Percentiles rank a stretch among this genome's conserved stretches.
phyloP scores from a whole-genome alignment of 768 basidiomycete species.

The Cyclocybe cylindracea region DNA sequence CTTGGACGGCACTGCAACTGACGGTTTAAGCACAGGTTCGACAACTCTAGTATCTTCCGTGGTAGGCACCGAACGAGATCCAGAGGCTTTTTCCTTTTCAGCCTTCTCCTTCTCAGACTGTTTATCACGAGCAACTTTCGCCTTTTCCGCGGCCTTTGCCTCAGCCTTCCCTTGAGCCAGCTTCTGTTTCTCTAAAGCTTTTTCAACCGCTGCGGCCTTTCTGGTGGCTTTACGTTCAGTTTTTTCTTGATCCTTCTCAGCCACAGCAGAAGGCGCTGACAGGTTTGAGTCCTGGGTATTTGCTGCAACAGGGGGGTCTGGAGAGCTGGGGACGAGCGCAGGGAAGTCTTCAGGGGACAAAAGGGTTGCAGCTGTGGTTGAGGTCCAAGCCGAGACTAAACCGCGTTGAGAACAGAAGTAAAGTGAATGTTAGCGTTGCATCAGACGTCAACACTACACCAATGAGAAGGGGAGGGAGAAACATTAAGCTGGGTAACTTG shows the following conservation, averaged over 20 bases:
- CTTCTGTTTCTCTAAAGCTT: constrained; percentile 61
- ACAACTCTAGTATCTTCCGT: background rate
- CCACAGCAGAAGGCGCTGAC: constrained; percentile 29
- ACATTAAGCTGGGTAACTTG: constrained; percentile 22
- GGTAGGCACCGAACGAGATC: background rate
- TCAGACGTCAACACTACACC: constrained; percentile 48
- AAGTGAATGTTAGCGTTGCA: constrained; percentile 54
- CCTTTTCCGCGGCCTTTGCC: constrained; percentile 54
- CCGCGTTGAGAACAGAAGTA: constrained; percentile 34
- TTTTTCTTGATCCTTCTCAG: constrained; percentile 51
- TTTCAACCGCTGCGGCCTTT: constrained; percentile 62
- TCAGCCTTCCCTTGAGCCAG: constrained; percentile 60
- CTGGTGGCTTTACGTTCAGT: constrained; percentile 64
- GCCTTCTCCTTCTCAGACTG: constrained; percentile 45
- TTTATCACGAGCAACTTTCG: constrained; percentile 34
- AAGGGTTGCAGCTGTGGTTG: constrained; percentile 51
- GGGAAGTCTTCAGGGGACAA: constrained; percentile 79
- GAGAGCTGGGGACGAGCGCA: constrained; percentile 50
- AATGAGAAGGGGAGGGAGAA: constrained; percentile 48
- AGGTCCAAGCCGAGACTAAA: constrained; percentile 42
- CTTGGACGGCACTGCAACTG: no score
- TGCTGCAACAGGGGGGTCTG: constrained; percentile 25
- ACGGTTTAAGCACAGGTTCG: background rate
- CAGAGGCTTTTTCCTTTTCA: constrained; percentile 45
- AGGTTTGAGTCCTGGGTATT: constrained; percentile 24